A percentile compares a stretch with the other conserved stretches of the same genome.
phyloP scores from a whole-genome alignment of 768 basidiomycete genomes.

The Pleurotus tuber-regium region DNA sequence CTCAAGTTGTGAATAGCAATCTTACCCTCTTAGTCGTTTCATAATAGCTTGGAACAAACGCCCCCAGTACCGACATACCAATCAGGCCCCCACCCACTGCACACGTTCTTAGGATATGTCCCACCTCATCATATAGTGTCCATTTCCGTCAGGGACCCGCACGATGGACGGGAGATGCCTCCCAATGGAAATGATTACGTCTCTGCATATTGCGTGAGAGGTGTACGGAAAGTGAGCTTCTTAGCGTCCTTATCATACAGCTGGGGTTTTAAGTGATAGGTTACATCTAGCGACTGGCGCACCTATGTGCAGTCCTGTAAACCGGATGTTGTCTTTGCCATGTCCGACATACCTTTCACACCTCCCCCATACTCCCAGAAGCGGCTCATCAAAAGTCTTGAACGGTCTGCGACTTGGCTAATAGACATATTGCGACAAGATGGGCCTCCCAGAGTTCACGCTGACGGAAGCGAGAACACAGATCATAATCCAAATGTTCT shows the following conservation, averaged over 20 bases:
- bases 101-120: slow-evolving; percentile 60
- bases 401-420: slow-evolving; percentile 68
- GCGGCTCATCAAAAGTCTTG: slow-evolving; percentile 71
- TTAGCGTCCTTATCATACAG: slow-evolving; percentile 1
- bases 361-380: slow-evolving; percentile 72
- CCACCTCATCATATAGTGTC: slow-evolving; percentile 48
- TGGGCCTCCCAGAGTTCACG: slow-evolving; percentile 16
- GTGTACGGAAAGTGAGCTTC: slow-evolving; percentile 63
- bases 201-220: slow-evolving; percentile 58
- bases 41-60: slow-evolving; percentile 54
- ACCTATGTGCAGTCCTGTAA: slow-evolving; percentile 47
- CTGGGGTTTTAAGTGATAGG: slow-evolving; percentile 32
- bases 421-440: slow-evolving; percentile 47
- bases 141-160: slow-evolving; percentile 64
- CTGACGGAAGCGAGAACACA: not conserved
- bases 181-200: slow-evolving; percentile 62
- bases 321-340: slow-evolving; percentile 71
- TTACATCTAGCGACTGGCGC: slow-evolving; percentile 55
- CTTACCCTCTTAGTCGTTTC: slow-evolving; percentile 8
- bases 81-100: slow-evolving; percentile 51
- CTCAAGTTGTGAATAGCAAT: not conserved
- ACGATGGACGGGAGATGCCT: slow-evolving; percentile 65
- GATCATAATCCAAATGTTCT: slow-evolving; percentile 39
- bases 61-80: slow-evolving; percentile 69
- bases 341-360: slow-evolving; percentile 70